Percentiles rank a stretch among this genome's conserved stretches.
These are phyloP conservation scores for Suhomyces emberorum DNA, from an alignment of 805 yeast species.

Conservation along the genomic window DNA sequence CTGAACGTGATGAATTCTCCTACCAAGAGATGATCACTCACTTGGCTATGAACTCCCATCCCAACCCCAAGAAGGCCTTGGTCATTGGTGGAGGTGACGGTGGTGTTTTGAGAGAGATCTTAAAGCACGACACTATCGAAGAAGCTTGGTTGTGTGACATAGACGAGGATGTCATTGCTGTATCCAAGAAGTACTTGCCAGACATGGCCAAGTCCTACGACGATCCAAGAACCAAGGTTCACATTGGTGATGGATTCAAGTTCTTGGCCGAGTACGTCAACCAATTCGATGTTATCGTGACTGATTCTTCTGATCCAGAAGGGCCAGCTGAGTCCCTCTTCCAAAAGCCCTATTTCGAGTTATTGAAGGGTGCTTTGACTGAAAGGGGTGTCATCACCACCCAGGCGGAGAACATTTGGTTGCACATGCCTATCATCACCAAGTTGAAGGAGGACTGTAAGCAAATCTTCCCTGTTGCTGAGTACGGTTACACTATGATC, in stretches of 20 bases:
- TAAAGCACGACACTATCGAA: slow-evolving; percentile 83
- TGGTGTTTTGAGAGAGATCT: slow-evolving; percentile 92
- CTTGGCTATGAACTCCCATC: slow-evolving; percentile 87
- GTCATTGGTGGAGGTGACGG: slow-evolving; percentile 99
- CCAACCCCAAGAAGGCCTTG: slow-evolving; percentile 87
- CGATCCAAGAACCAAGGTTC: slow-evolving; percentile 87
- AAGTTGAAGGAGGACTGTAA: slow-evolving; percentile 78
- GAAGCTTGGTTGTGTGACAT: slow-evolving; percentile 91
- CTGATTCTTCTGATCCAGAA: slow-evolving; percentile 97
- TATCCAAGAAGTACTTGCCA: slow-evolving; percentile 84
- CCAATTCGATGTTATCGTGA: slow-evolving; percentile 90
- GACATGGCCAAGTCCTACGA: slow-evolving; percentile 78
- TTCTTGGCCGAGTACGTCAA: slow-evolving; percentile 79
- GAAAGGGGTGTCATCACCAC: slow-evolving; percentile 89
- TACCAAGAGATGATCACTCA: slow-evolving; percentile 99
- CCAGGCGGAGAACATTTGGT: slow-evolving; percentile 95
- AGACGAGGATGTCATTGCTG: slow-evolving; percentile 87
- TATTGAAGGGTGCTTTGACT: slow-evolving; percentile 82
- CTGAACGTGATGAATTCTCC: slow-evolving; percentile 96
- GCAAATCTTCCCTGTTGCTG: slow-evolving; percentile 86
- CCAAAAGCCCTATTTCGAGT: slow-evolving; percentile 87
- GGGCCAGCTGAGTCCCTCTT: slow-evolving; percentile 95
- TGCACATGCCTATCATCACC: slow-evolving; percentile 80
- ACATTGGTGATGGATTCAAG: slow-evolving; percentile 97
- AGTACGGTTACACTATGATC: slow-evolving; percentile 85